phyloP scores from a whole-genome alignment of 129 eudicot genomes.

The Glebionis coronaria region DNA sequence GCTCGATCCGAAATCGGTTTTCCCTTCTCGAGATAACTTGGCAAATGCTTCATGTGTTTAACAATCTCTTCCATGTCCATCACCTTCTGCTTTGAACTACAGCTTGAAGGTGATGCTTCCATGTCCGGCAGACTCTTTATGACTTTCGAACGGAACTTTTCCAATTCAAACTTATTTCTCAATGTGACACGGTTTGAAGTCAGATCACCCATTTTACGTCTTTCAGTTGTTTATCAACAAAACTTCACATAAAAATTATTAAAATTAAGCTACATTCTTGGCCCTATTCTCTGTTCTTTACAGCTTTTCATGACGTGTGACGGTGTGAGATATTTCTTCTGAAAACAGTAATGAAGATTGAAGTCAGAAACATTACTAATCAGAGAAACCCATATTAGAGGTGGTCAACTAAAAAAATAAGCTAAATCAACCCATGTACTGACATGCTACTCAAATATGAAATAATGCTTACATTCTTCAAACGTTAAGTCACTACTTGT shows the following conservation, averaged over 20 bases:
- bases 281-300: background rate
- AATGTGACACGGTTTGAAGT: constrained; percentile 33
- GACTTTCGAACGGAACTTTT: constrained; percentile 49
- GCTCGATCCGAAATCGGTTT: constrained; percentile 53
- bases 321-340: constrained; percentile 3
- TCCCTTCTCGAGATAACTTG: constrained; percentile 64
- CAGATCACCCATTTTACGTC: constrained; percentile 27
- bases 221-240: background rate
- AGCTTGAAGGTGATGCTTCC: constrained; percentile 27
- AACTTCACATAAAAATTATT: constrained; percentile 3
- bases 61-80: constrained; percentile 61
- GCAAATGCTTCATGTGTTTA: constrained; percentile 79
- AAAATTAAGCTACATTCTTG: constrained; percentile 15
- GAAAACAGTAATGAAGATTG: constrained; percentile 8
- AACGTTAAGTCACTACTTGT: too few relatives aligned
- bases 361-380: constrained; percentile 11
- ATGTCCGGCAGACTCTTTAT: constrained; percentile 32
- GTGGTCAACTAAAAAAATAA: background rate
- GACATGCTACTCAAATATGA: too few relatives aligned
- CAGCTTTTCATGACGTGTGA: constrained; percentile 5
- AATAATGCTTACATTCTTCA: too few relatives aligned
- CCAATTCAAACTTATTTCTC: constrained; percentile 41
- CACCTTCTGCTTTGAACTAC: constrained; percentile 22
- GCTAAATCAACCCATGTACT: background rate
- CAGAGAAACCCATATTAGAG: background rate